phyloP scores from a whole-genome alignment of 2,329 filamentous ascomycete genomes.

The Cercospora zeina region DNA sequence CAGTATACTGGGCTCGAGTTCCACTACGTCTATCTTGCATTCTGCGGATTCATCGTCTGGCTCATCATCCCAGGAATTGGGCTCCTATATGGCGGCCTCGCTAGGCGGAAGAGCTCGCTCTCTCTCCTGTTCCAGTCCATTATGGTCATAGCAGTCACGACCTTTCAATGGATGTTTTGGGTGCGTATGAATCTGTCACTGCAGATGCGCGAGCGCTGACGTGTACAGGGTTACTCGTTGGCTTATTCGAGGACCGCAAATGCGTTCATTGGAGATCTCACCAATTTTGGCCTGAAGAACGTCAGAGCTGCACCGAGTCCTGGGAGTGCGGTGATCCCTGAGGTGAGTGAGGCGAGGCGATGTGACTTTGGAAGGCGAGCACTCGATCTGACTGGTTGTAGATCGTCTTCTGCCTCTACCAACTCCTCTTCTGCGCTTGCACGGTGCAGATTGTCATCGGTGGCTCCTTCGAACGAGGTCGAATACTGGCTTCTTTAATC shows the following conservation, averaged over 20 bases:
- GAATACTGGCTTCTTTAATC: slow-evolving; percentile 63
- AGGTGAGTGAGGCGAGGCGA: slow-evolving; percentile 37
- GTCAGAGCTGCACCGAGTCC: slow-evolving; percentile 62
- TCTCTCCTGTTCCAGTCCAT: slow-evolving; percentile 64
- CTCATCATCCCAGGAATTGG: slow-evolving; percentile 68
- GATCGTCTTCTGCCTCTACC: slow-evolving; percentile 66
- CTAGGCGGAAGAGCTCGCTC: slow-evolving; percentile 62
- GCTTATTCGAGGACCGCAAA: slow-evolving; percentile 62
- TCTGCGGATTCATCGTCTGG: slow-evolving; percentile 64
- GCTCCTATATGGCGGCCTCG: slow-evolving; percentile 64
- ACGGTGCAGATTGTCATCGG: slow-evolving; percentile 67
- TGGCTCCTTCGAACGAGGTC: slow-evolving; percentile 64
- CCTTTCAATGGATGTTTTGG: slow-evolving; percentile 65
- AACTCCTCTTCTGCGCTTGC: slow-evolving; percentile 62
- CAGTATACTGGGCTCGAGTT: slow-evolving; percentile 61
- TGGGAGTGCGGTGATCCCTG: slow-evolving; percentile 58
- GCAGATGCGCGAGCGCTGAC: background rate
- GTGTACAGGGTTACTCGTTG: slow-evolving; percentile 57
- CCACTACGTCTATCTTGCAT: slow-evolving; percentile 61
- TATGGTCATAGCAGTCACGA: slow-evolving; percentile 58
- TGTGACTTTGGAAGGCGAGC: background rate
- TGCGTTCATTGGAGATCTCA: slow-evolving; percentile 63
- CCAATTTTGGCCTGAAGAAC: slow-evolving; percentile 62
- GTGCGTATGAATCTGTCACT: background rate
- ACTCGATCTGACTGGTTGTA: background rate